phyloP scores from a whole-genome alignment of 495 filamentous ascomycete genomes.

The Lasiosphaeris hirsuta region DNA sequence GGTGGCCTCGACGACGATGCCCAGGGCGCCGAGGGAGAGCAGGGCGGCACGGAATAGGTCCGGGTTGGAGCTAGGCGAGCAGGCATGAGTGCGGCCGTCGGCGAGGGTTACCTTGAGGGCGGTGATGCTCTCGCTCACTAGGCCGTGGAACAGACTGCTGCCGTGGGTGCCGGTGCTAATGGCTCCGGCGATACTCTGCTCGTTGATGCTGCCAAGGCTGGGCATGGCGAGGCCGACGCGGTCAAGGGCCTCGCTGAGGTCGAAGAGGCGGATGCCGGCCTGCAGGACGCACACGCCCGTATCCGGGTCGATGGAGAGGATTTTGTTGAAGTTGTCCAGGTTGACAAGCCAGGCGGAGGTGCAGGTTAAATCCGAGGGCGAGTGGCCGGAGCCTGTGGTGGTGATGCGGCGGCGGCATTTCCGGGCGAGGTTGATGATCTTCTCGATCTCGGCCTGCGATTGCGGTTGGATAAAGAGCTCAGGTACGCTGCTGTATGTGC shows the following conservation, averaged over 20 bases:
- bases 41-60: slow-evolving; percentile 87
- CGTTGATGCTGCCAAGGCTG: slow-evolving; percentile 89
- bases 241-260: slow-evolving; percentile 66
- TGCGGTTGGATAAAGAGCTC: slow-evolving; percentile 87
- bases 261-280: slow-evolving; percentile 75
- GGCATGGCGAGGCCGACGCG: slow-evolving; percentile 74
- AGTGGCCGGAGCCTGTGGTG: slow-evolving; percentile 82
- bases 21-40: slow-evolving; percentile 82
- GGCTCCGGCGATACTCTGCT: slow-evolving; percentile 89
- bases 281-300: slow-evolving; percentile 70
- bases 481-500: slow-evolving; percentile 80
- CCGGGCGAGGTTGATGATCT: slow-evolving; percentile 76
- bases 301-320: slow-evolving; percentile 63
- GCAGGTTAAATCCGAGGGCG: slow-evolving; percentile 87
- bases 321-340: slow-evolving; percentile 73
- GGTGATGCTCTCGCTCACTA: slow-evolving; percentile 72
- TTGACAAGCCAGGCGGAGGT: slow-evolving; percentile 94
- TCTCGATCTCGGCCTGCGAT: slow-evolving; percentile 73
- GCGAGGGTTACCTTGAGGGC: slow-evolving; percentile 76
- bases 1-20: slow-evolving; percentile 84
- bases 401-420: slow-evolving; percentile 75
- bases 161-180: slow-evolving; percentile 93
- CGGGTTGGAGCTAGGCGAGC: slow-evolving; percentile 65
- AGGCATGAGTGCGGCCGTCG: slow-evolving; percentile 71
- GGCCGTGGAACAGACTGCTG: slow-evolving; percentile 75